These are phyloP conservation scores for Gossypium aridum DNA, from an alignment of 441 rosid species.

Conservation along the genomic window DNA sequence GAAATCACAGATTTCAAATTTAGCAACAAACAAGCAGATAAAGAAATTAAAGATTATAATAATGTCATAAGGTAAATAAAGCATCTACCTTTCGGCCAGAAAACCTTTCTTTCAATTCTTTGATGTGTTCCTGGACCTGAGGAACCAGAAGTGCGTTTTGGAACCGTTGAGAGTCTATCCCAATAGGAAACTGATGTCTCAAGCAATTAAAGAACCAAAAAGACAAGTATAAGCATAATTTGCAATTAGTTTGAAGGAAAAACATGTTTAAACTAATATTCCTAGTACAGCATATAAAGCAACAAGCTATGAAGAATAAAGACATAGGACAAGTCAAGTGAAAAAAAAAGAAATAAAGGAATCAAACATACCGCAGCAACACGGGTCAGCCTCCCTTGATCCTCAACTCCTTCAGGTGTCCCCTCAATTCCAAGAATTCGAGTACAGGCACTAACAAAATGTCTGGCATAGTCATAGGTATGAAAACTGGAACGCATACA, in stretches of 20 bases:
- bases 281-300: constrained; percentile 12
- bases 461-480: constrained; percentile 98
- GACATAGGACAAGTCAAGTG: constrained; percentile 17
- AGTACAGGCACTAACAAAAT: constrained; percentile 98
- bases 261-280: constrained; percentile 13
- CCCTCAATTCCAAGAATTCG: constrained; percentile 99
- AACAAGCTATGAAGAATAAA: not conserved
- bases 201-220: constrained; percentile 16
- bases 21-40: not conserved
- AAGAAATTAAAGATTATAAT: not conserved
- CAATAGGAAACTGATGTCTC: constrained; percentile 81
- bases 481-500: constrained; percentile 61
- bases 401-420: constrained; percentile 98
- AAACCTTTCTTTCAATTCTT: constrained; percentile 83
- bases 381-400: constrained; percentile 93
- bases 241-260: not conserved
- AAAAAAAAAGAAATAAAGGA: constrained; percentile 5
- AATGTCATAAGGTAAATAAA: not conserved
- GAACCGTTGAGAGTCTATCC: constrained; percentile 91
- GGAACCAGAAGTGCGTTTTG: constrained; percentile 64
- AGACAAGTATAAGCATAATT: not conserved
- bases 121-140: constrained; percentile 66
- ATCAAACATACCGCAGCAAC: constrained; percentile 84
- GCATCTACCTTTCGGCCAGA: constrained; percentile 68
- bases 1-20: not conserved